phyloP scores from a whole-genome alignment of 208 protist genomes.

The Zelonia costaricensis region DNA sequence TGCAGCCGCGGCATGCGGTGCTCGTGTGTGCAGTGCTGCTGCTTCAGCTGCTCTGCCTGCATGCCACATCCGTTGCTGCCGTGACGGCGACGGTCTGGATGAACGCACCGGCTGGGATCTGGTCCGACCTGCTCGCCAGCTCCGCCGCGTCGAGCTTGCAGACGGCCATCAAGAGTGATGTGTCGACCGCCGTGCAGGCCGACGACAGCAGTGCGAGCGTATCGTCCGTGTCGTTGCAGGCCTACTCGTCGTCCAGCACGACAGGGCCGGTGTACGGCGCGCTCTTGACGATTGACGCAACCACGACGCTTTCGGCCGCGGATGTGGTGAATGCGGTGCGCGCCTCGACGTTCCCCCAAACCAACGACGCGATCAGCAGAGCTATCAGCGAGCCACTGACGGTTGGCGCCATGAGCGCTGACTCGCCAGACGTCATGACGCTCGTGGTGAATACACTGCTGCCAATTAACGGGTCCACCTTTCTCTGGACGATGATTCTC shows the following conservation, averaged over 20 bases:
- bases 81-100: conserved; percentile 12
- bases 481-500: conserved; percentile 15
- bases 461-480: conserved; percentile 14
- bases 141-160: not conserved
- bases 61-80: too few species aligned
- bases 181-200: not conserved
- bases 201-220: not conserved
- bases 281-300: not conserved
- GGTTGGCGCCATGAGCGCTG: conserved; percentile 5
- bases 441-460: conserved; percentile 2
- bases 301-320: not conserved
- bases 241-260: not conserved
- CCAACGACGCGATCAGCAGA: not conserved
- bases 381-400: not conserved
- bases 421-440: not conserved
- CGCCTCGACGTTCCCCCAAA: not conserved
- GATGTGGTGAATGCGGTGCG: conserved; percentile 11
- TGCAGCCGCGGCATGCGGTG: too few species aligned
- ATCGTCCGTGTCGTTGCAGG: not conserved
- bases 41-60: too few species aligned
- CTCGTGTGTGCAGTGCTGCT: too few species aligned
- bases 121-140: not conserved
- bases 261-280: conserved; percentile 11
- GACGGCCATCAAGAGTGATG: not conserved
- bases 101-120: conserved; percentile 1